Percentiles rank a stretch among this genome's conserved stretches.
Evolutionary conservation across 2,329 filamentous ascomycete genomes (phyloP).

Genomic region (Trichoderma breve): DNA sequence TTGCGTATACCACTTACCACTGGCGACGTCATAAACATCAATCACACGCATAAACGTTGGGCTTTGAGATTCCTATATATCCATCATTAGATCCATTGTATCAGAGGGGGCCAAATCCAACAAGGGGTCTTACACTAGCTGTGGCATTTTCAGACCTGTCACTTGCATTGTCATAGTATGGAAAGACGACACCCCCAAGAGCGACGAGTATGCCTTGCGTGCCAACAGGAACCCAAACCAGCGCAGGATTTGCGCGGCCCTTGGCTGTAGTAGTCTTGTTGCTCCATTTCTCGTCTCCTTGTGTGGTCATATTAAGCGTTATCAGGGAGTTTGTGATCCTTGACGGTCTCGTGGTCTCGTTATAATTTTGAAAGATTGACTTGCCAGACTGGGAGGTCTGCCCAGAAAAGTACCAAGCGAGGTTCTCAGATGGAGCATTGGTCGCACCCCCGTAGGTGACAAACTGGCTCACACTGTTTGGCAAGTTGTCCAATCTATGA

Average conservation of each 20-base stretch:
- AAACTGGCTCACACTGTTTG: conserved; percentile 54
- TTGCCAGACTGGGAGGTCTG: conserved; percentile 52
- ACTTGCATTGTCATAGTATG: conserved; percentile 44
- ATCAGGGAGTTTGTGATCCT: conserved; percentile 57
- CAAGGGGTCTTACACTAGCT: conserved; percentile 34
- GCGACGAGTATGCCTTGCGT: conserved; percentile 72
- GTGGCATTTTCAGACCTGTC: conserved; percentile 30
- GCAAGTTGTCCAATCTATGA: conserved; percentile 37
- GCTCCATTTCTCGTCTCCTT: conserved; percentile 51
- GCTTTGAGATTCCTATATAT: conserved; percentile 58
- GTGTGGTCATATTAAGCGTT: conserved; percentile 56
- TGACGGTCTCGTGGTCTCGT: conserved; percentile 39
- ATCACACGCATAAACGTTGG: conserved; percentile 69
- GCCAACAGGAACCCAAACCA: conserved; percentile 77
- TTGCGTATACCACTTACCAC: conserved; percentile 66
- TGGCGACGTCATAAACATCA: conserved; percentile 74
- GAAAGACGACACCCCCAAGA: conserved; percentile 69
- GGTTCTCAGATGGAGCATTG: conserved; percentile 66
- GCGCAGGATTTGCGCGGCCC: conserved; percentile 60
- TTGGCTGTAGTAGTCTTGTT: conserved; percentile 56
- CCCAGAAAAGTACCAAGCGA: conserved; percentile 70
- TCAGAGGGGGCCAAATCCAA: neutral
- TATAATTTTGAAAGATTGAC: conserved; percentile 43
- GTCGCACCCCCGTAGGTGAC: conserved; percentile 62
- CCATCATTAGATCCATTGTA: neutral